Conservation (phyloP, 208 protist species). For the Leishmania martiniquensis region DNA sequence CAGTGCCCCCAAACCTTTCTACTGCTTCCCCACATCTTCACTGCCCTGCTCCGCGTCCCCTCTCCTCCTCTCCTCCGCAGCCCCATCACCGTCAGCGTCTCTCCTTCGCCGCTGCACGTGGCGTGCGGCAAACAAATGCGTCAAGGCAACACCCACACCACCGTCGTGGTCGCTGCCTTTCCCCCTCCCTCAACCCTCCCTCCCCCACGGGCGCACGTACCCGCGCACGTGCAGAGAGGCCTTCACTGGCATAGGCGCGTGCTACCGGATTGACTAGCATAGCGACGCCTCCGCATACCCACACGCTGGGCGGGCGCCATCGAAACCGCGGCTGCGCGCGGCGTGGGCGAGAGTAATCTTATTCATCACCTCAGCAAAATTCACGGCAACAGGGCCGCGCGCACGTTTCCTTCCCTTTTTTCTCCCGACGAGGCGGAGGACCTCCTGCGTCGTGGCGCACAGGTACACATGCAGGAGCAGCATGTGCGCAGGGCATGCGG, state of each 20-base stretch:
- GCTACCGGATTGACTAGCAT: background rate
- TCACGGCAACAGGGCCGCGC: background rate
- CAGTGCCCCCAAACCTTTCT: background rate
- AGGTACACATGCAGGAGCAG: slow-evolving; percentile 54
- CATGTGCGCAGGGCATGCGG: slow-evolving; percentile 46
- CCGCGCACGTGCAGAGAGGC: background rate
- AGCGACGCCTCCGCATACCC: background rate
- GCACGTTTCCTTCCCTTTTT: background rate
- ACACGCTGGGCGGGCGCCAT: background rate
- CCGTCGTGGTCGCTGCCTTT: no score
- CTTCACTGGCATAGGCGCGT: background rate
- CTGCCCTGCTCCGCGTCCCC: background rate
- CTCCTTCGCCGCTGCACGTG: background rate
- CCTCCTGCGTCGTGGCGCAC: background rate
- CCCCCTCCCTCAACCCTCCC: no score
- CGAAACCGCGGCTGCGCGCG: background rate
- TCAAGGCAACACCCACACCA: background rate
- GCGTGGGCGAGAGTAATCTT: background rate
- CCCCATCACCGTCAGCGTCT: no score
- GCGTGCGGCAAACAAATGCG: background rate
- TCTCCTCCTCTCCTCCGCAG: background rate
- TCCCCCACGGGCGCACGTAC: background rate
- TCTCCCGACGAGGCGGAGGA: background rate
- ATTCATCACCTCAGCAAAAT: background rate
- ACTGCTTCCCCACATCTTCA: background rate